These are phyloP conservation scores for Bacidia rubella DNA, from an alignment of 495 filamentous ascomycete species.

Conservation along the genomic window DNA sequence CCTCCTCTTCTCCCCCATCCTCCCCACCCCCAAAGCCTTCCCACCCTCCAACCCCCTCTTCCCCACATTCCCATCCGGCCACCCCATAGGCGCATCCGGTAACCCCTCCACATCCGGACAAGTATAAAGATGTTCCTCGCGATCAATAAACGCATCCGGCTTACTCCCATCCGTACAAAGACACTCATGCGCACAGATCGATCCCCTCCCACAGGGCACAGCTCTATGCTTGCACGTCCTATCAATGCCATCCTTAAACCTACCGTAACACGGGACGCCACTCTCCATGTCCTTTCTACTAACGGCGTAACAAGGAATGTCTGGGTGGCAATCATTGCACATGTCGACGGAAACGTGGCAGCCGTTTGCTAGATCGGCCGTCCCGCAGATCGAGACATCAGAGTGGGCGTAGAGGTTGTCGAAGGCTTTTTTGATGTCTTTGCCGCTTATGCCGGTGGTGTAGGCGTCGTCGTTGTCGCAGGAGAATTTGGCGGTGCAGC, in stretches of 20 bases:
- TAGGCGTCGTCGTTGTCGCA: neutral
- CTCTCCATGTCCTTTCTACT: neutral
- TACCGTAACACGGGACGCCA: neutral
- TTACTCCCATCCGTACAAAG: neutral
- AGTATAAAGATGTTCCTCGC: neutral
- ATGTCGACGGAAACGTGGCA: neutral
- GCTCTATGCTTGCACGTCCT: neutral
- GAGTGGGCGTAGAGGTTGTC: neutral
- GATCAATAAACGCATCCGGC: neutral
- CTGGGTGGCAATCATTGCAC: neutral
- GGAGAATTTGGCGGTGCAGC: neutral
- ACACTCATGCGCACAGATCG: neutral
- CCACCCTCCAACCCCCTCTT: neutral
- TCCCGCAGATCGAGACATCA: neutral
- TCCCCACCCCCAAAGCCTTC: neutral
- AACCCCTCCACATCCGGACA: neutral
- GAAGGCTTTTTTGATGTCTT: neutral
- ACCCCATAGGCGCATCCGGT: neutral
- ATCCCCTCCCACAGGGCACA: neutral
- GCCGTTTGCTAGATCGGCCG: neutral
- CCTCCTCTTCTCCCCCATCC: neutral
- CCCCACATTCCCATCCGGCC: neutral
- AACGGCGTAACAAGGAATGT: neutral
- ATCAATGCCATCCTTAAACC: neutral
- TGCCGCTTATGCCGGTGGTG: neutral